Evolutionary conservation across 140 eudicot species (phyloP).

Genomic region (Bidens hawaiensis): DNA sequence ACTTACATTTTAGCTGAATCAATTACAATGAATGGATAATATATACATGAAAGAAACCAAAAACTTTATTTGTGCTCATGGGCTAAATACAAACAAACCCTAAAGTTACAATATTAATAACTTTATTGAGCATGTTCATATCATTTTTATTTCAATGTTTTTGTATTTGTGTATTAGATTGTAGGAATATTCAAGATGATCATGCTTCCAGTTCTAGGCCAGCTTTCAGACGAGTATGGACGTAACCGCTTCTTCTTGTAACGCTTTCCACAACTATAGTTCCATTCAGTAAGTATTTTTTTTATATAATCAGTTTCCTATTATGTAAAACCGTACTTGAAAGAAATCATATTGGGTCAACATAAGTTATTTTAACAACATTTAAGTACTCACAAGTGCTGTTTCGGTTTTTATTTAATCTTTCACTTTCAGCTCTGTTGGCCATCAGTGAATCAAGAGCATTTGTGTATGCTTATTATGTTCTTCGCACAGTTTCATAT

Average conservation of each 20-base stretch:
- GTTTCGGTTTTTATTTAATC: not conserved
- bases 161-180: slow-evolving; percentile 35
- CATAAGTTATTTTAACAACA: not conserved
- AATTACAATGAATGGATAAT: too few relatives aligned
- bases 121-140: too few relatives aligned
- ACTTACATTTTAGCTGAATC: too few relatives aligned
- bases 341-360: not conserved
- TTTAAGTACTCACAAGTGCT: slow-evolving; percentile 4
- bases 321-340: not conserved
- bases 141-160: not conserved
- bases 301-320: not conserved
- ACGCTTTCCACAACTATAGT: slow-evolving; percentile 75
- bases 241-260: slow-evolving; percentile 86
- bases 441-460: slow-evolving; percentile 66
- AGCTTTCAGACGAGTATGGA: slow-evolving; percentile 87
- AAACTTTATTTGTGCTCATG: too few relatives aligned
- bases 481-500: slow-evolving; percentile 71
- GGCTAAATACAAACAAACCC: too few relatives aligned
- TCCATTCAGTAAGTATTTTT: slow-evolving; percentile 61
- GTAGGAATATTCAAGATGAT: slow-evolving; percentile 94
- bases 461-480: slow-evolving; percentile 81
- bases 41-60: too few relatives aligned
- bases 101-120: too few relatives aligned
- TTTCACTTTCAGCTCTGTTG: slow-evolving; percentile 57
- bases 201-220: slow-evolving; percentile 86